Evolutionary conservation across 2,329 filamentous ascomycete species (phyloP).

Genomic region (Epichloe sp.): DNA sequence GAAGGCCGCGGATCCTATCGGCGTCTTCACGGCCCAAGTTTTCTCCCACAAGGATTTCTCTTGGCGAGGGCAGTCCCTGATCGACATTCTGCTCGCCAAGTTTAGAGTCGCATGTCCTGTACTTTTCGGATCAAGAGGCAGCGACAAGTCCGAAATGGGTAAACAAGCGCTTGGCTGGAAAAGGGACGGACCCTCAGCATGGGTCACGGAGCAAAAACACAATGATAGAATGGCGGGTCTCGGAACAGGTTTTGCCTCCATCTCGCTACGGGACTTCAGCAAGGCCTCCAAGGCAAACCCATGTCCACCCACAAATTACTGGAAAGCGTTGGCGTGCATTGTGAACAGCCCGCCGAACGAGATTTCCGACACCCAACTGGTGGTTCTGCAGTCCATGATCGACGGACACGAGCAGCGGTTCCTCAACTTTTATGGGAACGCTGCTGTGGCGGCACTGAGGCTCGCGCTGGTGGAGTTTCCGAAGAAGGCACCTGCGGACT

Average conservation of each 20-base stretch:
- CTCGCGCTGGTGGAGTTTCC: slow-evolving; percentile 66
- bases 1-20: slow-evolving; percentile 61
- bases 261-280: slow-evolving; percentile 72
- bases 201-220: slow-evolving; percentile 58
- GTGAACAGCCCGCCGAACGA: slow-evolving; percentile 57
- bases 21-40: slow-evolving; percentile 61
- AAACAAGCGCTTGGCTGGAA: slow-evolving; percentile 61
- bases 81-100: slow-evolving; percentile 79
- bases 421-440: slow-evolving; percentile 66
- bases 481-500: slow-evolving; percentile 32
- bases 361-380: slow-evolving; percentile 59
- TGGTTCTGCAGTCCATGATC: slow-evolving; percentile 59
- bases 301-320: slow-evolving; percentile 70
- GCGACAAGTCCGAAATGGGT: slow-evolving; percentile 58
- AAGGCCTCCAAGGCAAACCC: slow-evolving; percentile 56
- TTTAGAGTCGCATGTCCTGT: slow-evolving; percentile 69
- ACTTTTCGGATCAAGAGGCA: slow-evolving; percentile 70
- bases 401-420: slow-evolving; percentile 63
- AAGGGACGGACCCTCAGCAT: slow-evolving; percentile 42
- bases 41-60: slow-evolving; percentile 57
- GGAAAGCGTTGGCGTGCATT: slow-evolving; percentile 64
- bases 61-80: slow-evolving; percentile 54
- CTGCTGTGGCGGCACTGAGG: slow-evolving; percentile 57
- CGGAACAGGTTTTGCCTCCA: slow-evolving; percentile 69
- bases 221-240: slow-evolving; percentile 73